Evolutionary conservation across 1,284 basidiomycete genomes (phyloP).

Genomic region (Trametes pubescens): DNA sequence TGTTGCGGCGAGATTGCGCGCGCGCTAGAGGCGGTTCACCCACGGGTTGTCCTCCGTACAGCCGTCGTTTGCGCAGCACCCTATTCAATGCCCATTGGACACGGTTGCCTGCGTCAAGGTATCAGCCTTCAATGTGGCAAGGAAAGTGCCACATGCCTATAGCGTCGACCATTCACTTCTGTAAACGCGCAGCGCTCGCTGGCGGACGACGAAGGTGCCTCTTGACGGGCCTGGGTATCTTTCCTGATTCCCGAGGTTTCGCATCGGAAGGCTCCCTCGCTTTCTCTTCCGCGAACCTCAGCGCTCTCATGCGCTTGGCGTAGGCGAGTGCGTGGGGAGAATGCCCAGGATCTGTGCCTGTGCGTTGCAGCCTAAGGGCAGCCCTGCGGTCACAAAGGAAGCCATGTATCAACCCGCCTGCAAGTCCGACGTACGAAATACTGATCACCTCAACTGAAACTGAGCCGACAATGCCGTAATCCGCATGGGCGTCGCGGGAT

Average conservation of each 20-base stretch:
- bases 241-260: slow-evolving; percentile 9
- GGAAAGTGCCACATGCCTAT: background rate
- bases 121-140: background rate
- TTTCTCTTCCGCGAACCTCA: slow-evolving; percentile 14
- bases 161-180: background rate
- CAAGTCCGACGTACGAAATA: background rate
- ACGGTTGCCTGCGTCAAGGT: background rate
- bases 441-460: slow-evolving; percentile 3
- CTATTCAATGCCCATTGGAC: background rate
- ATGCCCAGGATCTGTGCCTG: background rate
- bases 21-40: background rate
- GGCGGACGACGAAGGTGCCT: background rate
- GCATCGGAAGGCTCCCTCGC: slow-evolving; percentile 14
- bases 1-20: slow-evolving; percentile 21
- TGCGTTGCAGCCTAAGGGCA: background rate
- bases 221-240: background rate
- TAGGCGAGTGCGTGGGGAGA: background rate
- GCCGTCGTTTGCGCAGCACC: background rate
- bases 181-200: background rate
- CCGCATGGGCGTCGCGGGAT: background rate
- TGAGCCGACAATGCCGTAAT: background rate
- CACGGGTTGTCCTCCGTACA: background rate
- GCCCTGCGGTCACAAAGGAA: background rate
- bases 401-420: background rate
- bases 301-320: slow-evolving; percentile 1